phyloP scores from a whole-genome alignment of 495 filamentous ascomycete genomes.

The Rhizodiscina lignyota region DNA sequence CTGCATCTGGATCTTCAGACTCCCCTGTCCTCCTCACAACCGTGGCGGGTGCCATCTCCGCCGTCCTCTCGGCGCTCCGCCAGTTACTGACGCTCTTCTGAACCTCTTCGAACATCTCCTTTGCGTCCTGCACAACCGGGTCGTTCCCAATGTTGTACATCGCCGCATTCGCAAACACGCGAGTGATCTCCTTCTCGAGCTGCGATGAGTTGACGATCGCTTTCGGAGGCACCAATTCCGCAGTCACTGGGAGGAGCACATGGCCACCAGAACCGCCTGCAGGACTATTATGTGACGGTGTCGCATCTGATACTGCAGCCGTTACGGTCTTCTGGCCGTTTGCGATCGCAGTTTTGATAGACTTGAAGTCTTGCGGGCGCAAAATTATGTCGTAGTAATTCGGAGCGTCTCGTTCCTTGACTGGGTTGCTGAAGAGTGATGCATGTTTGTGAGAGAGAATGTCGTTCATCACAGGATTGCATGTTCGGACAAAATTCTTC shows the following conservation, averaged over 20 bases:
- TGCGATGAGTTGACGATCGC: slow-evolving; percentile 90
- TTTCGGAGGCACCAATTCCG: slow-evolving; percentile 68
- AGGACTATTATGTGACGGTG: slow-evolving; percentile 27
- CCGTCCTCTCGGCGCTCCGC: slow-evolving; percentile 36
- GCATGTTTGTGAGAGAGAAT: slow-evolving; percentile 74
- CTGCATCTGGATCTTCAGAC: no score
- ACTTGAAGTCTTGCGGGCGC: slow-evolving; percentile 77
- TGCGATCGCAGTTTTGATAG: slow-evolving; percentile 60
- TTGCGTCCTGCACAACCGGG: slow-evolving; percentile 63
- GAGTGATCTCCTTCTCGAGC: slow-evolving; percentile 86
- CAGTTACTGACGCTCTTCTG: slow-evolving; percentile 44
- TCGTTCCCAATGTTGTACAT: slow-evolving; percentile 93
- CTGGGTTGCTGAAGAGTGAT: slow-evolving; percentile 68
- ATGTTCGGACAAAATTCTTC: slow-evolving; percentile 63
- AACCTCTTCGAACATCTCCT: slow-evolving; percentile 69
- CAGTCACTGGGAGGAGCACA: slow-evolving; percentile 49
- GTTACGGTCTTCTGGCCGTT: slow-evolving; percentile 61
- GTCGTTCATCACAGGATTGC: slow-evolving; percentile 65
- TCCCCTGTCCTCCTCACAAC: no score
- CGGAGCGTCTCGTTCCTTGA: slow-evolving; percentile 71
- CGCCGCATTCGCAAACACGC: slow-evolving; percentile 93
- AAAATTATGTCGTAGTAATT: slow-evolving; percentile 79
- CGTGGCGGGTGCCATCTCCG: no score
- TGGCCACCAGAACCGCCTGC: slow-evolving; percentile 29
- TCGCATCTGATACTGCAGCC: slow-evolving; percentile 28